These are phyloP conservation scores for Geotrichum bryndzae DNA, from an alignment of 1,139 yeast species.

Conservation along the genomic window DNA sequence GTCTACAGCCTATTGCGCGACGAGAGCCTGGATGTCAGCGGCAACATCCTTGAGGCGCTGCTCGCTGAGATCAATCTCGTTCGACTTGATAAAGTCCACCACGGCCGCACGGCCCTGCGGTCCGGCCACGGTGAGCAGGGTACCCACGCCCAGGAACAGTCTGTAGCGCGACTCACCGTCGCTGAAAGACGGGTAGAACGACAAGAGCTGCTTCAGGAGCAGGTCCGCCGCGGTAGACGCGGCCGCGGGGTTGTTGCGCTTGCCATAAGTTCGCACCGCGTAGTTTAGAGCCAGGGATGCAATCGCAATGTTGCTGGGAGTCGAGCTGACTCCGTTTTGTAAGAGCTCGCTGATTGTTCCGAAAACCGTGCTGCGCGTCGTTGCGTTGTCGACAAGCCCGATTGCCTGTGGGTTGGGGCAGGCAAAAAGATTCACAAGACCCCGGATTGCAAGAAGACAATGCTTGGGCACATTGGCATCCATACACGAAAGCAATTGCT, in stretches of 20 bases:
- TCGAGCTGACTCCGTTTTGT: conserved; percentile 16
- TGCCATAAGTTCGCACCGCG: conserved; percentile 33
- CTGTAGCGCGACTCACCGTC: conserved; percentile 57
- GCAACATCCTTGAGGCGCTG: conserved; percentile 13
- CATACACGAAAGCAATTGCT: conserved; percentile 28
- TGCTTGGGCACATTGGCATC: conserved; percentile 39
- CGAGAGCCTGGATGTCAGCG: conserved; percentile 12
- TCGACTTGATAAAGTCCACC: conserved; percentile 1
- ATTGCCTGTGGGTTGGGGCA: conserved; percentile 41
- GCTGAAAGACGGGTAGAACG: conserved; percentile 20
- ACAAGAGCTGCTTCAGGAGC: conserved; percentile 24
- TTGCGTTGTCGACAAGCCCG: conserved; percentile 33
- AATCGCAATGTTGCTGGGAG: conserved; percentile 39
- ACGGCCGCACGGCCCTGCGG: conserved; percentile 8
- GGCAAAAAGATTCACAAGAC: conserved; percentile 46
- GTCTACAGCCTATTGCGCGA: neutral
- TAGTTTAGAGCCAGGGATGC: conserved; percentile 52
- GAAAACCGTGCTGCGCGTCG: conserved; percentile 28
- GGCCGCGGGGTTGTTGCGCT: conserved; percentile 24
- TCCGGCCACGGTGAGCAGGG: conserved; percentile 24
- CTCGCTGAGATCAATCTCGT: conserved; percentile 9
- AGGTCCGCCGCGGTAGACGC: conserved; percentile 19
- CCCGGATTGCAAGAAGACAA: conserved; percentile 48
- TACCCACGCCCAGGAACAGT: conserved; percentile 50
- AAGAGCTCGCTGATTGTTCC: conserved; percentile 28